A percentile compares a stretch with the other conserved stretches of the same genome.
Conservation (phyloP, 2,329 filamentous ascomycete genomes). For the Zymoseptoria ardabiliae region DNA sequence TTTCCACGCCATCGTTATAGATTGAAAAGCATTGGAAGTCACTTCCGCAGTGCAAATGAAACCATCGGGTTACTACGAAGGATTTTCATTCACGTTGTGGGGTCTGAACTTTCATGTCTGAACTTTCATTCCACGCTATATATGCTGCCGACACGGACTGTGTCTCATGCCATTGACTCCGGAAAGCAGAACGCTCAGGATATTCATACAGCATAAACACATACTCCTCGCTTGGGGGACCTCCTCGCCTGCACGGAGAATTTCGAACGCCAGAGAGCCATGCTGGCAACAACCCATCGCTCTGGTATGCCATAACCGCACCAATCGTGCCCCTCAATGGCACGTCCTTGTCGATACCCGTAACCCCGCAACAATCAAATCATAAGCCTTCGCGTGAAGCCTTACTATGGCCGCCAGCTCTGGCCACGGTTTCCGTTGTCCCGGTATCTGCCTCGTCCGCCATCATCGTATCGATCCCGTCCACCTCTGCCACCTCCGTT, state of each 20-base stretch:
- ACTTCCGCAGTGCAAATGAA: too few species aligned
- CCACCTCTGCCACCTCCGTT: constrained; percentile 21
- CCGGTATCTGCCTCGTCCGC: constrained; percentile 18
- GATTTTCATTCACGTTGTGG: too few species aligned
- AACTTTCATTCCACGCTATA: not conserved
- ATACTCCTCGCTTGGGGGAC: not conserved
- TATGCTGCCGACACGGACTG: not conserved
- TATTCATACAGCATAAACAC: not conserved
- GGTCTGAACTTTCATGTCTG: too few species aligned
- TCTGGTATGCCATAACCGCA: not conserved
- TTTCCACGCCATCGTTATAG: too few species aligned
- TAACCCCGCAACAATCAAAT: not conserved
- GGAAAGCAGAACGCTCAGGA: not conserved
- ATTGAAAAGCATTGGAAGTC: too few species aligned
- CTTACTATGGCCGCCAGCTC: constrained; percentile 18
- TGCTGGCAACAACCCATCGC: not conserved
- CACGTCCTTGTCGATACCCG: not conserved
- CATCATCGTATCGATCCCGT: constrained; percentile 13
- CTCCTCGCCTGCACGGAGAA: not conserved
- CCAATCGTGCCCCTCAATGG: not conserved
- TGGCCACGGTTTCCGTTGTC: constrained; percentile 20
- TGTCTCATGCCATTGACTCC: not conserved
- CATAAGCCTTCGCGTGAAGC: not conserved
- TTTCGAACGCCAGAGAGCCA: not conserved
- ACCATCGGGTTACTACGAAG: too few species aligned